A percentile compares a stretch with the other conserved stretches of the same genome.
Conservation (phyloP, 176 grass and related monocot genomes). For the Aechmea fasciata region DNA sequence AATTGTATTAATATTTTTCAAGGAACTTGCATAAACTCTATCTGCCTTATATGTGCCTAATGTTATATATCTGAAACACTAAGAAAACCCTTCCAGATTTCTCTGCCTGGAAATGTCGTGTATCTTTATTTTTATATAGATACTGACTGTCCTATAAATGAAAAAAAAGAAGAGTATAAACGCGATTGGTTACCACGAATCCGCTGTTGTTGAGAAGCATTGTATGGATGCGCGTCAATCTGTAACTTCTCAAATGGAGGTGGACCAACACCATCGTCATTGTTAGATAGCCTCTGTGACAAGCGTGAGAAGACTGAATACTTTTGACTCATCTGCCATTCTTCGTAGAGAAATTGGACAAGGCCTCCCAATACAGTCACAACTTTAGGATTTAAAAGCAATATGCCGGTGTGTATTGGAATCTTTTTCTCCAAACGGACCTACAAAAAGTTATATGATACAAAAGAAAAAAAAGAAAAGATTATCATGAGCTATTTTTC, state of each 20-base stretch:
- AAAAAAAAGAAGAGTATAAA: constrained; percentile 11
- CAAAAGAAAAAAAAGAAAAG: constrained; percentile 3
- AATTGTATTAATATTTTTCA: no score
- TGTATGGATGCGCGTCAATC: constrained; percentile 20
- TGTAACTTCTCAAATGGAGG: constrained; percentile 86
- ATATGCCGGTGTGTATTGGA: constrained; percentile 57
- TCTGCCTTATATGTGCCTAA: not conserved
- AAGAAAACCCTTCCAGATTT: no score
- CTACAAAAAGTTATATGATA: constrained; percentile 19
- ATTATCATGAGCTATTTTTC: not conserved
- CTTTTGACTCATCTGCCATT: constrained; percentile 87
- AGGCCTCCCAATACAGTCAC: constrained; percentile 50
- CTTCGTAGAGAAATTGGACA: constrained; percentile 69
- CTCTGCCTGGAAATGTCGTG: no score
- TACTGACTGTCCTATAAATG: not conserved
- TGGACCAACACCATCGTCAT: constrained; percentile 55
- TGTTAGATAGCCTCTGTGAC: constrained; percentile 45
- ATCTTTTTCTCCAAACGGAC: constrained; percentile 60
- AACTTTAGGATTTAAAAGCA: constrained; percentile 60
- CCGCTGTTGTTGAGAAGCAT: constrained; percentile 23
- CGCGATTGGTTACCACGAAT: constrained; percentile 29
- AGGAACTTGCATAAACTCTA: no score
- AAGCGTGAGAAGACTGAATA: constrained; percentile 52
- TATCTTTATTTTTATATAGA: not conserved
- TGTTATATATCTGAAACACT: constrained; percentile 1